Evolutionary conservation across 2,329 filamentous ascomycete species (phyloP).

Genomic region (Hymenoscyphus fraxineus): DNA sequence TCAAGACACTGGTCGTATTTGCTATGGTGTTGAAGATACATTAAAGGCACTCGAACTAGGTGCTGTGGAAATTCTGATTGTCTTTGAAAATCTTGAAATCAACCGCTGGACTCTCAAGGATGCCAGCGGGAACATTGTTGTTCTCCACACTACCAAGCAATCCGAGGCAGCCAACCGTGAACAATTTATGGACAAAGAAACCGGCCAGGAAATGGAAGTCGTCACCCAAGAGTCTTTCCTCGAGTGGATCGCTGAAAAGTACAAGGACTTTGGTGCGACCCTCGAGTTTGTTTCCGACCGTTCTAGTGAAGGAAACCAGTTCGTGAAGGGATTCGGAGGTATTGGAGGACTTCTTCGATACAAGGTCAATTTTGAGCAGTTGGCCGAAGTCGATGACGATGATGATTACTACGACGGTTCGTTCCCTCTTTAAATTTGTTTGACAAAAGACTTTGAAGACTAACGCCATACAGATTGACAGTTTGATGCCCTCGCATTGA

Average conservation of each 20-base stretch:
- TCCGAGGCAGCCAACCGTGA: conserved; percentile 73
- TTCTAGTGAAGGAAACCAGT: conserved; percentile 98
- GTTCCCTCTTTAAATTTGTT: conserved; percentile 4
- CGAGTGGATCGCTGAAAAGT: conserved; percentile 99
- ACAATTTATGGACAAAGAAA: conserved; percentile 91
- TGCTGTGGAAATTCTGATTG: conserved; percentile 89
- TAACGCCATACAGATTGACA: conserved; percentile 66
- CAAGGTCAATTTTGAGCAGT: conserved; percentile 99
- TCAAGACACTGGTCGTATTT: conserved; percentile 93
- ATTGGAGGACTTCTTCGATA: conserved; percentile 96
- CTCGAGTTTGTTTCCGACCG: conserved; percentile 97
- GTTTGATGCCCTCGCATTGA: conserved; percentile 77
- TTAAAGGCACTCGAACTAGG: conserved; percentile 94
- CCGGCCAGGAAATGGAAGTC: conserved; percentile 96
- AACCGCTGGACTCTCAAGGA: conserved; percentile 88
- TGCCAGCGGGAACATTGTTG: conserved; percentile 65
- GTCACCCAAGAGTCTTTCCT: conserved; percentile 85
- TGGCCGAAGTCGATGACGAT: conserved; percentile 85
- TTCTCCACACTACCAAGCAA: conserved; percentile 84
- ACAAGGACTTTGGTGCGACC: conserved; percentile 93
- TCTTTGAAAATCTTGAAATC: conserved; percentile 95
- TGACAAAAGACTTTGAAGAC: conserved; percentile 14
- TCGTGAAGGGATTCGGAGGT: conserved; percentile 98
- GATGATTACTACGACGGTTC: conserved; percentile 83
- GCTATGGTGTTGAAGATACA: conserved; percentile 97